Percentiles rank a stretch among this genome's conserved stretches.
Evolutionary conservation across 2,329 filamentous ascomycete genomes (phyloP).

Genomic region (Colletotrichum trifolii): DNA sequence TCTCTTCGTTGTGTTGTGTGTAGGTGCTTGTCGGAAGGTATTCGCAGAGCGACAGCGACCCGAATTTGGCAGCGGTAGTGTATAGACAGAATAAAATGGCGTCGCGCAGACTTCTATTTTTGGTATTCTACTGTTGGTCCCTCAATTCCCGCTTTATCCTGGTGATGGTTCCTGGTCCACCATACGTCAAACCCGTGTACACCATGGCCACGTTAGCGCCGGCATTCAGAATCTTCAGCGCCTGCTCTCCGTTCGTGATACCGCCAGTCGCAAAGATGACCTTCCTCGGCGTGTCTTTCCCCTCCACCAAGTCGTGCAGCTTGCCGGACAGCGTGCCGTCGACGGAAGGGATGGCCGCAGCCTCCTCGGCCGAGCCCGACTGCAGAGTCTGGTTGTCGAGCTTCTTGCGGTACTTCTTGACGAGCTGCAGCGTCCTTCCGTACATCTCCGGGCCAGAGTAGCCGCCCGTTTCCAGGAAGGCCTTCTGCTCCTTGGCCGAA

Average conservation of each 20-base stretch:
- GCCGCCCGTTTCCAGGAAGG: constrained; percentile 82
- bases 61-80: not conserved
- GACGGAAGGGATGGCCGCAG: constrained; percentile 42
- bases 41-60: too few species aligned
- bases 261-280: constrained; percentile 94
- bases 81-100: not conserved
- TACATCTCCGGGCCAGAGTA: constrained; percentile 94
- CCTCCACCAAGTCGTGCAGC: constrained; percentile 34
- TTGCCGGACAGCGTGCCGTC: constrained; percentile 47
- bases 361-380: constrained; percentile 44
- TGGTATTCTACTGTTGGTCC: constrained; percentile 48
- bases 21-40: too few species aligned
- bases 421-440: constrained; percentile 79
- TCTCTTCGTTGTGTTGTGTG: too few species aligned
- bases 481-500: constrained; percentile 71
- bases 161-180: constrained; percentile 72
- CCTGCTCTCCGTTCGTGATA: constrained; percentile 89
- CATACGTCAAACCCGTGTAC: constrained; percentile 81
- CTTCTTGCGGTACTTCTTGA: constrained; percentile 80
- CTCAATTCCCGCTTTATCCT: constrained; percentile 73
- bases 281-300: constrained; percentile 63
- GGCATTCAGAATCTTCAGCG: constrained; percentile 82
- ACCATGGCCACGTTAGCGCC: constrained; percentile 92
- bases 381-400: constrained; percentile 65
- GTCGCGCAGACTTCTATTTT: constrained; percentile 8